These are phyloP conservation scores for Suillus variegatus DNA, from an alignment of 768 basidiomycete species.

Conservation along the genomic window DNA sequence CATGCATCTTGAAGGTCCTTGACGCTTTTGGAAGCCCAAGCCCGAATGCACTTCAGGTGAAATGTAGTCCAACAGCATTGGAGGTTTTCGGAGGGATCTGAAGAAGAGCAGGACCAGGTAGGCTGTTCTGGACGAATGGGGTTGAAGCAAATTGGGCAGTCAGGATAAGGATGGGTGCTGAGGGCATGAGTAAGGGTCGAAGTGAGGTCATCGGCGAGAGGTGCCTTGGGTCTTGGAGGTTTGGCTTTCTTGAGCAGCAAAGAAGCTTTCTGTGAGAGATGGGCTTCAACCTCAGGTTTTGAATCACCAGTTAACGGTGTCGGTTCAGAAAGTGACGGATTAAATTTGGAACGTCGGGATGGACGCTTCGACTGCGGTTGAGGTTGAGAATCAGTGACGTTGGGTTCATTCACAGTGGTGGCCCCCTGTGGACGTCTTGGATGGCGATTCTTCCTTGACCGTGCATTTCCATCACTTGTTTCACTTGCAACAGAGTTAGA, in stretches of 20 bases:
- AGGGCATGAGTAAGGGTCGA: conserved; percentile 69
- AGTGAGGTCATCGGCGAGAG: conserved; percentile 62
- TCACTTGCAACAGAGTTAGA: neutral
- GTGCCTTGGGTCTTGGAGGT: conserved; percentile 15
- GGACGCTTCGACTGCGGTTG: conserved; percentile 12
- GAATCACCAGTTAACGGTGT: neutral
- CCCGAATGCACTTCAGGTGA: conserved; percentile 85
- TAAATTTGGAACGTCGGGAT: conserved; percentile 39
- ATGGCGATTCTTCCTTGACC: neutral
- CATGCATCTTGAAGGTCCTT: conserved; percentile 74
- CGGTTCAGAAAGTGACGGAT: conserved; percentile 34
- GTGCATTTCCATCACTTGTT: too few relatives aligned
- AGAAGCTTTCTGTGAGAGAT: conserved; percentile 3
- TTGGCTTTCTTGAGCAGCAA: conserved; percentile 11
- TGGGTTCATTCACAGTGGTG: too few relatives aligned
- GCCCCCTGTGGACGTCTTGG: neutral
- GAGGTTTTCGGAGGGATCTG: conserved; percentile 25
- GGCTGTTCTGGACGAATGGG: conserved; percentile 75
- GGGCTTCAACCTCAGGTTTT: neutral
- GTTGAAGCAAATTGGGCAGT: conserved; percentile 85
- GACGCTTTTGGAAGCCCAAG: conserved; percentile 86
- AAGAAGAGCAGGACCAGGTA: conserved; percentile 87
- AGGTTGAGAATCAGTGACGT: neutral
- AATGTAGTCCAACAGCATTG: conserved; percentile 90
- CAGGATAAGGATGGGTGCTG: conserved; percentile 69